Conservation (phyloP, 176 grass and related monocot genomes). For the Raddia guianensis region DNA sequence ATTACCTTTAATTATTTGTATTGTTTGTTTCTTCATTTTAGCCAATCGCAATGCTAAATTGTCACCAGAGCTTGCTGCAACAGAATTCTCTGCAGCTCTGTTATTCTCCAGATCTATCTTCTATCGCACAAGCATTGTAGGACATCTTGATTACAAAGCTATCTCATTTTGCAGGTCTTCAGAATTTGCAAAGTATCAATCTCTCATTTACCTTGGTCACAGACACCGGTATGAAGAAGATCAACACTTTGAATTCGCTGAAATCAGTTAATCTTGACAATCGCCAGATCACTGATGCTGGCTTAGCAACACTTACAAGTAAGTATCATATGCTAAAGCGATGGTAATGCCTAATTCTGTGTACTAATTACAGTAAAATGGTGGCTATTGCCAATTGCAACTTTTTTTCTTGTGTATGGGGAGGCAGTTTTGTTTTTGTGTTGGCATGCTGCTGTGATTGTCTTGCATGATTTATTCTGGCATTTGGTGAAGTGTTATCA, state of each 20-base stretch:
- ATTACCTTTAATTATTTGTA: not conserved
- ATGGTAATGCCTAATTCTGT: not conserved
- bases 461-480: not conserved
- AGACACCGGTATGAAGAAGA: slow-evolving; percentile 78
- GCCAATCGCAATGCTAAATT: not conserved
- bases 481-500: not conserved
- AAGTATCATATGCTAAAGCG: slow-evolving; percentile 26
- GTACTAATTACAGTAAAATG: not conserved
- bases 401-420: not conserved
- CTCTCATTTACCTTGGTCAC: slow-evolving; percentile 89
- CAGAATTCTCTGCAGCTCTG: slow-evolving; percentile 9
- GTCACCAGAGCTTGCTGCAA: not conserved
- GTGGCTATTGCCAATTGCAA: not conserved
- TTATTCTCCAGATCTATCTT: not conserved
- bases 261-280: slow-evolving; percentile 90
- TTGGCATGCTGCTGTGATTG: slow-evolving; percentile 26
- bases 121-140: not conserved
- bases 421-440: not conserved
- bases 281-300: slow-evolving; percentile 86
- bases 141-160: slow-evolving; percentile 16
- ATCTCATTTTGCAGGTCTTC: slow-evolving; percentile 55
- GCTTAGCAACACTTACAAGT: slow-evolving; percentile 79
- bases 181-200: slow-evolving; percentile 77
- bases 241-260: slow-evolving; percentile 64
- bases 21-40: slow-evolving; percentile 10